These are phyloP conservation scores for Xylariales sp. DNA, from an alignment of 2,329 filamentous ascomycete genomes.

Conservation along the genomic window DNA sequence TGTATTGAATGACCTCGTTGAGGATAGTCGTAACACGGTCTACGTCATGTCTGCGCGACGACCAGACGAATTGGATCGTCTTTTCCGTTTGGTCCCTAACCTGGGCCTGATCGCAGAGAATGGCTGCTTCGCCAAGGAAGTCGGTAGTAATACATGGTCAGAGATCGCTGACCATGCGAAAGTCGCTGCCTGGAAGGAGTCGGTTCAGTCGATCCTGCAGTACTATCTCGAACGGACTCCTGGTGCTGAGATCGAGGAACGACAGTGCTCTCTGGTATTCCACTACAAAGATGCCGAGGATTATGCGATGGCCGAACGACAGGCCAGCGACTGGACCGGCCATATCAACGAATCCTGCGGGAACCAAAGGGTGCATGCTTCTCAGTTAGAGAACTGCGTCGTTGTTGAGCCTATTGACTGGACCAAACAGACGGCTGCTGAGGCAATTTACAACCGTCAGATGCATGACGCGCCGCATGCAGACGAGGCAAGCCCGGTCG, in stretches of 20 bases:
- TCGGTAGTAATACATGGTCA: slow-evolving; percentile 65
- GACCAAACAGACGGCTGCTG: slow-evolving; percentile 81
- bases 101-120: slow-evolving; percentile 92
- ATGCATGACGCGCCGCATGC: slow-evolving; percentile 31
- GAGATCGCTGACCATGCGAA: slow-evolving; percentile 69
- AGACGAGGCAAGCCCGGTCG: slow-evolving; percentile 43
- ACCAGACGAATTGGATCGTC: slow-evolving; percentile 79
- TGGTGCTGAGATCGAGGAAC: slow-evolving; percentile 81
- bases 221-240: slow-evolving; percentile 91
- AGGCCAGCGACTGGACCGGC: slow-evolving; percentile 84
- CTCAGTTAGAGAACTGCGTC: slow-evolving; percentile 74
- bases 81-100: slow-evolving; percentile 79
- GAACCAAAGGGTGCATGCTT: slow-evolving; percentile 75
- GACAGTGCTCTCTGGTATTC: slow-evolving; percentile 88
- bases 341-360: slow-evolving; percentile 95
- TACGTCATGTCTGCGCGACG: slow-evolving; percentile 92
- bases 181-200: slow-evolving; percentile 75
- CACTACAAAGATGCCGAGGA: slow-evolving; percentile 83
- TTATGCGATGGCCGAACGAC: slow-evolving; percentile 66
- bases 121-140: slow-evolving; percentile 80
- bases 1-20: slow-evolving; percentile 73
- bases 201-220: slow-evolving; percentile 74
- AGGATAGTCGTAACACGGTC: slow-evolving; percentile 76
- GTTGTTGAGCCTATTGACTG: slow-evolving; percentile 81
- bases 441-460: slow-evolving; percentile 63